Evolutionary conservation across 192 early-diverging fungal species (phyloP), one percentile per base, ranked within the genome.

Genomic region (Backusella tarrabulga): DNA sequence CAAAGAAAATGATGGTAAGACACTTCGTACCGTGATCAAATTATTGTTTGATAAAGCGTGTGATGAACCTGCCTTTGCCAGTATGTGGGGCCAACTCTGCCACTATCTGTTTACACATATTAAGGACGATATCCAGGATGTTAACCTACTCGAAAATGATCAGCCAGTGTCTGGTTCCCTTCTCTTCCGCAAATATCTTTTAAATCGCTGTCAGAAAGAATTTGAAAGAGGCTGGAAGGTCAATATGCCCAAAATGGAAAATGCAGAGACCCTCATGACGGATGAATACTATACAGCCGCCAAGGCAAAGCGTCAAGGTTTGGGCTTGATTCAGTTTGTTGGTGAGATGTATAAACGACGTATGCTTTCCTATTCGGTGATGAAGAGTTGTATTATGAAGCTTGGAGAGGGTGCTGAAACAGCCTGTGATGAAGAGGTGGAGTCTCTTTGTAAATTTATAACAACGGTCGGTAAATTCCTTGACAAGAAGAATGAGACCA

Each of bases 351-450:
- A 96, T 91, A 93, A 95, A 82, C 83, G 92, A 42, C 83, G 86
- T 52, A 94, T 99, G 88, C 88, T 99, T 77, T 95, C 96, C 3
- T 93, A 97, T 76, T 93, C 93, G 83, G 96, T 99, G 63, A 99
- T 99, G 91, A 95, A 96, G 80, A 86, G 89, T 77, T 99, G 98
- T 83, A 85, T 99, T 76, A 86, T 85, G 68, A 90, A 92, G 68
- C 89, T 99, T 71, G 84, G 96, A 77, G 78, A 83, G 67, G 90
- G 89, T 80, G 84, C 91, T 73, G 82, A 87, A 72, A 85, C 90
- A 44, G 96, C 97, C 23, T 96, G 95, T 72, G 98, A 98, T 80
- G 98, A 98, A 84, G 97, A 98, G 79, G 89, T 91, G 29, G 98
- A 99, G 87, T 93, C 91, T 75, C 85, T 98, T 34, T 94, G 93